A percentile compares a stretch with the other conserved stretches of the same genome.
Conservation (phyloP, 2,329 filamentous ascomycete genomes). For the Xylariaceae sp. region DNA sequence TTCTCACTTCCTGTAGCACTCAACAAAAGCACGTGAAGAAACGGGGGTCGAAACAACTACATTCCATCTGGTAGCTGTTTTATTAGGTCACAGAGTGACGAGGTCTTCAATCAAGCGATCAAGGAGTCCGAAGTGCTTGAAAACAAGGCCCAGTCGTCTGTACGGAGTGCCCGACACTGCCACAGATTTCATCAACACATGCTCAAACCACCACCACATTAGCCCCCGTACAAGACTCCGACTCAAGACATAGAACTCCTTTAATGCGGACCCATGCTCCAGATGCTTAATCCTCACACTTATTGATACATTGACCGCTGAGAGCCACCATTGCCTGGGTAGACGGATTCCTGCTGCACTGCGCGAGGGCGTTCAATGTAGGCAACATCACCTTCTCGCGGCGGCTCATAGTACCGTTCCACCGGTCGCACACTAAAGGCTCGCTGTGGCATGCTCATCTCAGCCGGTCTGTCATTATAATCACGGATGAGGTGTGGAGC, state of each 20-base stretch:
- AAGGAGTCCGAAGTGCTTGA: not conserved
- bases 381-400: slow-evolving; percentile 37
- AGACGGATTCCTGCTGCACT: slow-evolving; percentile 41
- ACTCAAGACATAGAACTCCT: not conserved
- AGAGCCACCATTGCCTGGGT: slow-evolving; percentile 36
- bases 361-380: slow-evolving; percentile 42
- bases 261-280: slow-evolving; percentile 2
- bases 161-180: not conserved
- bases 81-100: slow-evolving; percentile 1
- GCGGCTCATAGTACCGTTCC: slow-evolving; percentile 41
- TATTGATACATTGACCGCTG: slow-evolving; percentile 31
- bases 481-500: slow-evolving; percentile 28
- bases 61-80: too few species aligned
- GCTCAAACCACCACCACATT: slow-evolving; percentile 3
- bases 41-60: too few species aligned
- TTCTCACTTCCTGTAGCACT: too few species aligned
- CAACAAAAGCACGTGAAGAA: too few species aligned
- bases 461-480: slow-evolving; percentile 32
- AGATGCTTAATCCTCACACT: slow-evolving; percentile 3
- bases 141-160: not conserved
- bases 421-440: slow-evolving; percentile 39
- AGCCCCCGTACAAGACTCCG: not conserved
- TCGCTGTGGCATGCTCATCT: slow-evolving; percentile 33
- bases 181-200: not conserved
- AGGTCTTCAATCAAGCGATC: not conserved